Percentiles rank a stretch among this genome's conserved stretches.
These are phyloP conservation scores for Ustilago shanxiensis DNA, from an alignment of 1,284 basidiomycete genomes.

Conservation along the genomic window DNA sequence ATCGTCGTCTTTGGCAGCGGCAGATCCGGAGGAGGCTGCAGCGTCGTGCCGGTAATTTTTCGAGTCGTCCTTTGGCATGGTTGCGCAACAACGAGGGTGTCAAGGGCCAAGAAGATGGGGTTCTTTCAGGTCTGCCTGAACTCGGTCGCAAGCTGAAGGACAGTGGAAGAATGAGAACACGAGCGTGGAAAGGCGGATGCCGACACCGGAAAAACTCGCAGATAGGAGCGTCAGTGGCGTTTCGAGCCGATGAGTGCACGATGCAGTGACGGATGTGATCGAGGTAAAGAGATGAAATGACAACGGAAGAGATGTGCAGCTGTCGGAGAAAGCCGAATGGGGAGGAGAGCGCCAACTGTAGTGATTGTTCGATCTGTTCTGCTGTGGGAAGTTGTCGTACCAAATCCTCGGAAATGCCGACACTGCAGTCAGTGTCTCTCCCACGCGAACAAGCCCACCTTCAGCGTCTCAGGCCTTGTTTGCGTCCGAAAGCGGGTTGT, in stretches of 20 bases:
- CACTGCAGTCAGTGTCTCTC: background rate
- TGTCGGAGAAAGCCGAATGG: constrained; percentile 10
- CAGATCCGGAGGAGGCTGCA: constrained; percentile 16
- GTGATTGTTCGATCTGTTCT: background rate
- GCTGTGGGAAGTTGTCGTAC: background rate
- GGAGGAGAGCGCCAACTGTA: too few relatives aligned
- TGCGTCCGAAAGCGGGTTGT: too few relatives aligned
- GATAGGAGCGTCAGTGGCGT: constrained; percentile 1
- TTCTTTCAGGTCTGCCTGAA: background rate
- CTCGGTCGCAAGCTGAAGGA: background rate
- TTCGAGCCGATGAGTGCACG: too few relatives aligned
- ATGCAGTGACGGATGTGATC: constrained; percentile 1
- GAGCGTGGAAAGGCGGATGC: background rate
- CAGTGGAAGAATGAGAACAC: too few relatives aligned
- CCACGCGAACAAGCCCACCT: background rate
- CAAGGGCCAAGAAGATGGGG: background rate
- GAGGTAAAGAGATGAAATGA: constrained; percentile 6
- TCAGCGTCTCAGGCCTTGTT: background rate
- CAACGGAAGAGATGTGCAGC: background rate
- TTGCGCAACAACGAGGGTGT: background rate
- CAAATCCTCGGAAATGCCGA: background rate
- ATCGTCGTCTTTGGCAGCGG: constrained; percentile 21
- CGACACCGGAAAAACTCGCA: background rate
- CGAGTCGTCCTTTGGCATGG: constrained; percentile 47
- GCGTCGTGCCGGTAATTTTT: constrained; percentile 24